Evolutionary conservation across 495 filamentous ascomycete genomes (phyloP).

Genomic region (Xylaria grammica): DNA sequence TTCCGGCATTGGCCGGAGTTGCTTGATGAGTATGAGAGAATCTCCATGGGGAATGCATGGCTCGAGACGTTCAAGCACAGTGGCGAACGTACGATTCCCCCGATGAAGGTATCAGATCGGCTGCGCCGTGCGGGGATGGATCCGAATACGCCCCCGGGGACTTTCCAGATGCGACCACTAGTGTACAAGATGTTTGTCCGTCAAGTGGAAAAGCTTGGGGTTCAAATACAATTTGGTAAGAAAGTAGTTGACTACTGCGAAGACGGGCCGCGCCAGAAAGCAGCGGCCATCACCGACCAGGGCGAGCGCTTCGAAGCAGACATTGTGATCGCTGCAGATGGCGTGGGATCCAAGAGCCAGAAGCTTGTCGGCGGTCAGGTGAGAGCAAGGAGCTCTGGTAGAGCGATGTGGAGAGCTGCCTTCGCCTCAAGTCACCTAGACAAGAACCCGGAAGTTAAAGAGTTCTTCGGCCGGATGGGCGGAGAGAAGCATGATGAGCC

Average conservation of each 20-base stretch:
- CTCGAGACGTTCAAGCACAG: constrained; percentile 59
- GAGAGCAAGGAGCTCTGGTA: constrained; percentile 50
- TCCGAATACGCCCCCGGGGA: constrained; percentile 46
- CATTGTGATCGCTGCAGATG: constrained; percentile 65
- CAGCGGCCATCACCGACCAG: constrained; percentile 52
- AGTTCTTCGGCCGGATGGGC: constrained; percentile 50
- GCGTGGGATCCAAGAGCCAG: constrained; percentile 58
- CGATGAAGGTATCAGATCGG: constrained; percentile 47
- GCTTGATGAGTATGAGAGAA: constrained; percentile 49
- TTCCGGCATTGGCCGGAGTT: constrained; percentile 64
- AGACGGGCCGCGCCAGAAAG: constrained; percentile 46
- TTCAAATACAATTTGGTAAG: constrained; percentile 59
- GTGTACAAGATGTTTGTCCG: constrained; percentile 62
- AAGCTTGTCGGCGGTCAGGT: constrained; percentile 57
- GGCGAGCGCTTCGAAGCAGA: constrained; percentile 58
- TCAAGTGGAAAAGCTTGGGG: constrained; percentile 54
- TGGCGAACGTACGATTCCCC: constrained; percentile 51
- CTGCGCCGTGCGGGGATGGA: constrained; percentile 41
- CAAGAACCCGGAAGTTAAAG: constrained; percentile 49
- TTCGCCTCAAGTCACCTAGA: constrained; percentile 44
- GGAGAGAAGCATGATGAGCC: constrained; percentile 44
- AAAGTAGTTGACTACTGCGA: constrained; percentile 58
- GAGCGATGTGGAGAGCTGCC: constrained; percentile 60
- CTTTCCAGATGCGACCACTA: constrained; percentile 54
- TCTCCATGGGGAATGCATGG: constrained; percentile 54